Base-by-base conservation (phyloP, 2,329 filamentous ascomycete species). In the Penicillium sp. region DNA sequence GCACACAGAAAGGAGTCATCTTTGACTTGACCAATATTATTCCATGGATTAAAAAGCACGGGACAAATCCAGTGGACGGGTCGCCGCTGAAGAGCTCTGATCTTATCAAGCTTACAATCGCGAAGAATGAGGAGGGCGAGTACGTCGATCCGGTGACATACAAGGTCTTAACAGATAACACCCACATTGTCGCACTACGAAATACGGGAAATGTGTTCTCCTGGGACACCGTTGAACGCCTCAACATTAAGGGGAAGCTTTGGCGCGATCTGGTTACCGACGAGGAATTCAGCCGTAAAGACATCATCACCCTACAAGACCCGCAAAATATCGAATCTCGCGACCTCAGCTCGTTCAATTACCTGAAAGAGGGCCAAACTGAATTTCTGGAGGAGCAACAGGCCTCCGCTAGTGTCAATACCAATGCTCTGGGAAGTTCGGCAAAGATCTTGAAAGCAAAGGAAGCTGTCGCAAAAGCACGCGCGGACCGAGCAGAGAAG, bases 161-260 rank as follows among this genome's bases (percentile, higher is more conserved):
- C 82, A 99, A 99, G 75, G 90, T 96, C 43, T 91, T 99, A 69
- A 99, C 95, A 47, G 92, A 99, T 73, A 98, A 98, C 75, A 98
- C 95, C 4, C 95, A 98, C 75, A 91, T 99, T 57, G 91, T 98
- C 46, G 93, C 93, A 16, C 82, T 99, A 61, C 84, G 86, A 56
- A 89, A 82, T 54, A 93, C 93, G 56, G 93, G 93, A 49, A 99
- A 99, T 75, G 95, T 96, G 5, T 99, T 98, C 72, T 88, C 93
- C 1, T 97, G 89, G 85, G 96, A 99, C 69, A 99, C 96, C 1
- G 86, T 99, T 37, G 91, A 98, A 76, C 85, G 90, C 67, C 85
- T 99, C 79, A 99, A 99, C 74, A 89, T 99, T 75, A 98, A 98
- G 79, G 84, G 91, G 49, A 98, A 97, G 83, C 89, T 96, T 79